Percentiles rank a stretch among this genome's conserved stretches.
Evolutionary conservation across 257 asterid species (phyloP).

Genomic region (Capsicum rhomboideum): DNA sequence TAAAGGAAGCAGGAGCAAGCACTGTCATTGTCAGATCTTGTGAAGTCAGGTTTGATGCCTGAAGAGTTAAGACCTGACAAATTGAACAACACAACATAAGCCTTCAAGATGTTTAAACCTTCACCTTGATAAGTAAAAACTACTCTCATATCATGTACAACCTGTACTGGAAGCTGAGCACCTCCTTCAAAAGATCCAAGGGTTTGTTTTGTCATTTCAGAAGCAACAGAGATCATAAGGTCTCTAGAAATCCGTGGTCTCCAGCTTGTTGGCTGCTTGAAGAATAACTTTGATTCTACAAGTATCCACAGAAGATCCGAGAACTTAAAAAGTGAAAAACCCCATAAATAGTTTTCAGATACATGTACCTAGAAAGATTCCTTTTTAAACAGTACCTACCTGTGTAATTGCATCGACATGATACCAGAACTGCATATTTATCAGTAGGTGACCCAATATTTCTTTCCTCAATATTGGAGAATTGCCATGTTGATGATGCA

Average conservation of each 20-base stretch:
- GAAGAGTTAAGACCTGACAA: conserved; percentile 88
- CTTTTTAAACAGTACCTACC: conserved; percentile 33
- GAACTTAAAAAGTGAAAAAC: background rate
- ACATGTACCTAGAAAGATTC: background rate
- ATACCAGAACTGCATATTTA: conserved; percentile 79
- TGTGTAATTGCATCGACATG: conserved; percentile 94
- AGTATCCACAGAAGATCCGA: conserved; percentile 11
- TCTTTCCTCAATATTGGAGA: conserved; percentile 32
- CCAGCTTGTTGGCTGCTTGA: conserved; percentile 90
- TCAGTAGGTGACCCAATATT: conserved; percentile 46
- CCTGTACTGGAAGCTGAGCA: conserved; percentile 87
- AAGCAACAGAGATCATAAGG: conserved; percentile 90
- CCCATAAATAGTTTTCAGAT: background rate
- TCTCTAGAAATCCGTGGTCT: conserved; percentile 83
- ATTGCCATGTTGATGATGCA: conserved; percentile 43
- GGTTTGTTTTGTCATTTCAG: conserved; percentile 80
- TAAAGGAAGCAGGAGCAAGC: conserved; percentile 95
- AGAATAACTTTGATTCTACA: conserved; percentile 87
- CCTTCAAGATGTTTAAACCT: conserved; percentile 5
- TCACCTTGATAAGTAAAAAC: conserved; percentile 4
- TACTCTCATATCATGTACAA: conserved; percentile 21
- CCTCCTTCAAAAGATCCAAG: conserved; percentile 55
- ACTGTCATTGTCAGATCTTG: conserved; percentile 85
- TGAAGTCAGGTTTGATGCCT: conserved; percentile 87
- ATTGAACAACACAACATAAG: conserved; percentile 22